Conservation (phyloP, 2,329 filamentous ascomycete genomes). For the Colletotrichum karsti region DNA sequence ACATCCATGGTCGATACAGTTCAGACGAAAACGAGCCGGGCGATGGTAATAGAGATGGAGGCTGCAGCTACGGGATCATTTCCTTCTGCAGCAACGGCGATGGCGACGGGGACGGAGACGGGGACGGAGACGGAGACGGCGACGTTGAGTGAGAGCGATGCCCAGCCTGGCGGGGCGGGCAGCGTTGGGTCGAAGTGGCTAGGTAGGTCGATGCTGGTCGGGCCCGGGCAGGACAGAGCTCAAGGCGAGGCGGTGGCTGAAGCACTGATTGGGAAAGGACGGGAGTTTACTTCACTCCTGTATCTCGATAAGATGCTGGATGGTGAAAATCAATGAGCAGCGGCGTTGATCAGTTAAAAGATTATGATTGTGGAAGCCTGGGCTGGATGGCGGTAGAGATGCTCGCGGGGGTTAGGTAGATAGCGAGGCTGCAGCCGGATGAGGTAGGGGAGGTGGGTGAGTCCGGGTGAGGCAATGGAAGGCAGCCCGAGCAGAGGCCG, state of each 20-base stretch:
- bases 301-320: background rate
- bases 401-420: background rate
- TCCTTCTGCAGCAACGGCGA: background rate
- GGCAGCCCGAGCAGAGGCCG: too few relatives aligned
- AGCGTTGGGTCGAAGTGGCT: background rate
- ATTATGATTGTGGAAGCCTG: too few relatives aligned
- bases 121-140: background rate
- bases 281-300: constrained; percentile 6
- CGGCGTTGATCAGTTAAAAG: background rate
- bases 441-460: background rate
- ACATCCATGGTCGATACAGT: constrained; percentile 73
- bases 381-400: background rate
- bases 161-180: background rate
- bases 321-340: background rate
- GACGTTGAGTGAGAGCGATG: background rate
- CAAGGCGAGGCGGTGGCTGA: too few relatives aligned
- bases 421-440: background rate
- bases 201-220: too few relatives aligned
- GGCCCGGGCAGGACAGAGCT: too few relatives aligned
- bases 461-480: too few relatives aligned
- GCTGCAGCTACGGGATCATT: background rate
- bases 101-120: background rate
- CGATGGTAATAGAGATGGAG: background rate
- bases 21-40: background rate
- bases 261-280: too few relatives aligned